A percentile compares a stretch with the other conserved stretches of the same genome.
These are phyloP conservation scores for Dendrobium officinale DNA, from an alignment of 106 monocot genomes.

Conservation along the genomic window DNA sequence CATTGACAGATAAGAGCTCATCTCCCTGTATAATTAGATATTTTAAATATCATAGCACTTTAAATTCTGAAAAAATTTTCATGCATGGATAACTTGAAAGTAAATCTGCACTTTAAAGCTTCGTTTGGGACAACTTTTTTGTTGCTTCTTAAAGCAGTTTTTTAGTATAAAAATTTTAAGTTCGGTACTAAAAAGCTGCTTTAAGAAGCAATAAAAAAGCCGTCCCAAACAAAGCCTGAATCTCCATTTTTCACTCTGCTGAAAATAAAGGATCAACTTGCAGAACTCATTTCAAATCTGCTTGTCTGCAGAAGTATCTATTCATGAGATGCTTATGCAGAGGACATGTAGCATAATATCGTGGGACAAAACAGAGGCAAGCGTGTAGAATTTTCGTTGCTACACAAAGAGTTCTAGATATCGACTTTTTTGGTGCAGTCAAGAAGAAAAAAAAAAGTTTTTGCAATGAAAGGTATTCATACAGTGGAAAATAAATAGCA, in stretches of 20 bases:
- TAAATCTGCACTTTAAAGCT: not conserved
- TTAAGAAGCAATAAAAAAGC: no score
- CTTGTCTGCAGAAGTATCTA: not conserved
- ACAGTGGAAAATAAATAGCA: not conserved
- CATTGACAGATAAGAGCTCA: slow-evolving; percentile 84
- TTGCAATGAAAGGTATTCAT: not conserved
- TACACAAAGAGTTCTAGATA: not conserved
- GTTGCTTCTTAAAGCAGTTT: no score
- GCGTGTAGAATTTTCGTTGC: not conserved
- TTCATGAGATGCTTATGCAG: not conserved
- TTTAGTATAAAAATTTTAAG: no score
- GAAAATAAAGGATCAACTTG: not conserved
- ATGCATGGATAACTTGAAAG: not conserved
- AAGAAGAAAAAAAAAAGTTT: not conserved
- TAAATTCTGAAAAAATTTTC: not conserved
- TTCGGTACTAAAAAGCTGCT: no score
- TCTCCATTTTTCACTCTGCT: not conserved
- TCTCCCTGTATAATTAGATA: slow-evolving; percentile 53
- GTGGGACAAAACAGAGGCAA: not conserved
- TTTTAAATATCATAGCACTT: not conserved
- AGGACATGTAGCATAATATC: not conserved
- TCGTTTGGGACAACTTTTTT: no score
- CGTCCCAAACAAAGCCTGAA: no score
- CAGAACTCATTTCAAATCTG: not conserved
- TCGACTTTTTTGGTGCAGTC: not conserved